phyloP scores from a whole-genome alignment of 129 eudicot species.

The Helianthus tuberosus region DNA sequence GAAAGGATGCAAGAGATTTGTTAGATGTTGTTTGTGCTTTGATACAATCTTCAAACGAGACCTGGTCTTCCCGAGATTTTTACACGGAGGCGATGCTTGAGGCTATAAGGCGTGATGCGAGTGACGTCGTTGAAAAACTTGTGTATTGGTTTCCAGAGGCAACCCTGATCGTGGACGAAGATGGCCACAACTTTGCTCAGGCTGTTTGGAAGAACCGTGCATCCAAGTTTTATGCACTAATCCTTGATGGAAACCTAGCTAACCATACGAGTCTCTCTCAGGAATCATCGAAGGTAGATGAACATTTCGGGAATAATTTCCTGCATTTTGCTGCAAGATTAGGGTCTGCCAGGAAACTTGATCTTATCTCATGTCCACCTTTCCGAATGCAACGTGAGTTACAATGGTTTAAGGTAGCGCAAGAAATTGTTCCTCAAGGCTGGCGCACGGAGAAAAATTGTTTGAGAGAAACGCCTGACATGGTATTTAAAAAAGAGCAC shows the following conservation, averaged over 20 bases:
- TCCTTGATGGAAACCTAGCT: not conserved
- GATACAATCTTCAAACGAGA: not conserved
- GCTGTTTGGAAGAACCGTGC: not conserved
- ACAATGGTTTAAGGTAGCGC: not conserved
- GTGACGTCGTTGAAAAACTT: not conserved
- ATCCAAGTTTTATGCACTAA: not conserved
- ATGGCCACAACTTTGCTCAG: not conserved
- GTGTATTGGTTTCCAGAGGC: not conserved
- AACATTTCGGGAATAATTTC: not conserved
- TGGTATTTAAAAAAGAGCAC: constrained; percentile 10
- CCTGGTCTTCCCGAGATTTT: not conserved
- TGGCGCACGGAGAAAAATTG: not conserved
- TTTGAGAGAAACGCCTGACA: constrained; percentile 4
- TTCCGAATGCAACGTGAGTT: not conserved
- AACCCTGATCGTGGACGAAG: not conserved
- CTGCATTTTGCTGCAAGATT: not conserved
- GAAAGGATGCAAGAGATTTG: not conserved
- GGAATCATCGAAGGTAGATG: no score
- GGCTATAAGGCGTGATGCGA: not conserved
- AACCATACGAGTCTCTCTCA: no score
- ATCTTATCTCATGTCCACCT: not conserved
- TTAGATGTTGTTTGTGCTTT: not conserved
- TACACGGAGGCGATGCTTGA: not conserved
- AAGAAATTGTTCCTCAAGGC: not conserved
- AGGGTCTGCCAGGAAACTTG: not conserved